Evolutionary conservation across 306 rosid genomes (phyloP).

Genomic region (Prosopis cineraria): DNA sequence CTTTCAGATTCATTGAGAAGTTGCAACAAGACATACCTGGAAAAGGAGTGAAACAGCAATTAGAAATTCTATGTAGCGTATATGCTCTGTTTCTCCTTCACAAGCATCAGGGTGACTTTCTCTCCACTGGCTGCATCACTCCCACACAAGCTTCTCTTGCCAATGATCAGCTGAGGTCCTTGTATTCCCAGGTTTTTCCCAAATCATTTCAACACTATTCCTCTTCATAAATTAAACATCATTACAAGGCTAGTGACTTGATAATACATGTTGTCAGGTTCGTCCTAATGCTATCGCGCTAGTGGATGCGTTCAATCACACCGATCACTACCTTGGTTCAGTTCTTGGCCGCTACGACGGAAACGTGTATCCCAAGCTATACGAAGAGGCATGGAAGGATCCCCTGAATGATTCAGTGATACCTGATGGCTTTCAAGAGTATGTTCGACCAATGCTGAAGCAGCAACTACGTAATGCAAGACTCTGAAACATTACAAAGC

Average conservation of each 20-base stretch:
- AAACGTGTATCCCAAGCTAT: conserved; percentile 88
- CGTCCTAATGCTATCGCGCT: conserved; percentile 87
- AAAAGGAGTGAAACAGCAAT: conserved; percentile 84
- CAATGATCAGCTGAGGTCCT: conserved; percentile 74
- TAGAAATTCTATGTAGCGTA: conserved; percentile 69
- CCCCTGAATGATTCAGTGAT: conserved; percentile 85
- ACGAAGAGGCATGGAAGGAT: conserved; percentile 96
- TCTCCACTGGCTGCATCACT: conserved; percentile 76
- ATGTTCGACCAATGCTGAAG: conserved; percentile 82
- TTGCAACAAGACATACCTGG: conserved; percentile 86
- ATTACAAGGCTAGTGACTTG: conserved; percentile 18
- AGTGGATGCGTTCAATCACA: conserved; percentile 87
- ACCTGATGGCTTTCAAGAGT: conserved; percentile 86
- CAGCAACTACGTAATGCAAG: conserved; percentile 93
- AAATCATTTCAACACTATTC: background rate
- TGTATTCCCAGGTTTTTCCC: conserved; percentile 81
- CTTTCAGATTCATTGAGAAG: conserved; percentile 84
- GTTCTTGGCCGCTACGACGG: conserved; percentile 91
- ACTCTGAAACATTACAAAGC: conserved; percentile 46
- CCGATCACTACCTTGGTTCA: conserved; percentile 89
- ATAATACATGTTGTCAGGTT: conserved; percentile 51
- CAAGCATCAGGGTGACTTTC: conserved; percentile 88
- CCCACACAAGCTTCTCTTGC: conserved; percentile 85
- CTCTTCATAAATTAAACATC: background rate
- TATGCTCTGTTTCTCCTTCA: conserved; percentile 78